Evolutionary conservation across 768 basidiomycete genomes (phyloP), one percentile per base, ranked within the genome.

Genomic region (Ramaria sp.): DNA sequence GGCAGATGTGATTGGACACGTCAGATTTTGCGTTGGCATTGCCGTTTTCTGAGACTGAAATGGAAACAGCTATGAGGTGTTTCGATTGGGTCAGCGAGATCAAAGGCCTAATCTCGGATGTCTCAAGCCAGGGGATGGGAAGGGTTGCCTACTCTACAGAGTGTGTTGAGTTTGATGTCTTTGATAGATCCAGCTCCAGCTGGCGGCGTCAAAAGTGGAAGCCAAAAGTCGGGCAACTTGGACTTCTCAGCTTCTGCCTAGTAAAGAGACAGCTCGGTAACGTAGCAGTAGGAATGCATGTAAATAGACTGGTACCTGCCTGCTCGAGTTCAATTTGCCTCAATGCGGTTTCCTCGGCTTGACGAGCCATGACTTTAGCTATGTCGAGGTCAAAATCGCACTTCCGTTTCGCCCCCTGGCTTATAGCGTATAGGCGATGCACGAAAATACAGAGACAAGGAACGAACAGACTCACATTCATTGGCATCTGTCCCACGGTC

Each of bases 221-320:
- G 75, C 96, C 96, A 99, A 68, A 96, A 99, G 64, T 96, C 93
- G 1, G 96, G 93, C 2, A 98, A 78, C 68, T 97, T 96, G 59
- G 82, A 79, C 58, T 86, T 88, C 57, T 95, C 72, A 3, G 86
- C 79, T 60, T 92, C 91, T 0, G 86, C 85, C 68, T 75, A 61
- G 51, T 65, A 11, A 19, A 47, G 42, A 19, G 37, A 10, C 37
- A 34, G 17, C 24, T 54, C 20, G 1, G 22, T 3, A 24, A 50
- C 7, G 13, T 12, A n/a, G 11, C 5, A 30, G 19, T 5, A 37
- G 22, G 42, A 17, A 31, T 7, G 4, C 46, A 7, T 10, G 13
- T 31, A 17, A n/a, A 12, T 20, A 19, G 38, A n/a, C 2, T 11
- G 11, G 43, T n/a, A 34, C 49, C 62, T 34, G 60, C 60, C 62